phyloP scores from a whole-genome alignment of 768 basidiomycete species.

The Mycena rosella region DNA sequence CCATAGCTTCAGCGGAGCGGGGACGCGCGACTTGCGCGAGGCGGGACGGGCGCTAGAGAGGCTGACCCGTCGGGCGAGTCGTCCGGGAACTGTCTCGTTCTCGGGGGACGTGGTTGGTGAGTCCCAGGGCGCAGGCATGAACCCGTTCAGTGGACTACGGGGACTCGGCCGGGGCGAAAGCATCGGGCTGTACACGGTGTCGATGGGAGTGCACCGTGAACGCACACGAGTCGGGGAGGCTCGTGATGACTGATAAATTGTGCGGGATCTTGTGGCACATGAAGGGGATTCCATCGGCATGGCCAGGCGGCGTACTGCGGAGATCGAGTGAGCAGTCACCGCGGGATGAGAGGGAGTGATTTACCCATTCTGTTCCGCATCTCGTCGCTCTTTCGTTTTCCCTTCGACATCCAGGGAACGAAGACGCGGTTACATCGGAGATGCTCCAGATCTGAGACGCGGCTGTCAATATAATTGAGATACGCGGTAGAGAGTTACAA shows the following conservation, averaged over 20 bases:
- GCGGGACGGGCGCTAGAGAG: not conserved
- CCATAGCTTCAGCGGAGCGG: conserved; percentile 28
- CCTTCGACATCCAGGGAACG: too few relatives aligned
- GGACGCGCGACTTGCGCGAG: conserved; percentile 15
- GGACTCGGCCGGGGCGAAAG: conserved; percentile 11
- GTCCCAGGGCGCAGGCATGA: not conserved
- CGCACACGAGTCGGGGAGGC: conserved; percentile 24
- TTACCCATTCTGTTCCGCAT: too few relatives aligned
- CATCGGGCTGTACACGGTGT: conserved; percentile 19
- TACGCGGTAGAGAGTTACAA: not conserved
- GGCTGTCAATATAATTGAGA: not conserved
- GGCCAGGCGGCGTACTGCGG: conserved; percentile 22
- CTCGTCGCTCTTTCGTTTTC: too few relatives aligned
- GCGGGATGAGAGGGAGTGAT: not conserved
- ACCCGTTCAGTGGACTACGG: not conserved
- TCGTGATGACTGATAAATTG: conserved; percentile 14
- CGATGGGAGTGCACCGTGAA: conserved; percentile 25
- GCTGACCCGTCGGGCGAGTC: not conserved
- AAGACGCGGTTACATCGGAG: too few relatives aligned
- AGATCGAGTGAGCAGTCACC: not conserved
- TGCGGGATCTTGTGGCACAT: not conserved
- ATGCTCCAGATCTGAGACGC: conserved; percentile 16
- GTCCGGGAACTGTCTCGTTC: not conserved
- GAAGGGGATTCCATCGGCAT: conserved; percentile 20
- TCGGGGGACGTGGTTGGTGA: not conserved